Evolutionary conservation across 1,284 basidiomycete genomes (phyloP), one percentile per base, ranked within the genome.

Genomic region (Ceratobasidium sp.): DNA sequence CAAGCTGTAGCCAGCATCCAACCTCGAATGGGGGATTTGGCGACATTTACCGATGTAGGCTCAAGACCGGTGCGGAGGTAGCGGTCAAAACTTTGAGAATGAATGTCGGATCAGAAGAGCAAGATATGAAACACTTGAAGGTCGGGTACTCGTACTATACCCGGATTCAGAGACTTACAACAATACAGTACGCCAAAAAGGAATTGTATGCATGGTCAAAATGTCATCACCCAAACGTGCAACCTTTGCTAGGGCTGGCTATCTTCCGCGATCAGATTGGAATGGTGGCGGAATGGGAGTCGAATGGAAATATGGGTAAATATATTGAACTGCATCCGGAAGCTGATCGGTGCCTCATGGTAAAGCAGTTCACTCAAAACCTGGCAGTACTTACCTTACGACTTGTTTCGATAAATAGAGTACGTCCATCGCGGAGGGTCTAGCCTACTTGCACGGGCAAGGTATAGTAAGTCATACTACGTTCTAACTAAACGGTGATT

Each of bases 171-270:
- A 1, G 23, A 57, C 3, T 39, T 4, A 14, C 5, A 34, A 23
- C 10, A 14, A 9, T 5, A 57, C n/a, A 57, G 55, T 9, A 57
- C 34, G 55, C 30, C 14, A 32, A 28, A 30, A 1, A 32, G n/a
- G 55, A 57, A 32, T 32, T 57, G 10, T 57, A 57, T 18, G n/a
- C 30, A 0, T 57, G 55, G 55, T 57, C 55, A 9, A 57, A 57
- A 39, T 57, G 55, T 32, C 28, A 34, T 4, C 55, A 57, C n/a
- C 34, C 23, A 23, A 34, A 57, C n/a, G 55, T 57, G 5, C 32
- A 34, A 21, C 16, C 5, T 9, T 34, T 57, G n/a, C n/a, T n/a
- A n/a, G n/a, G n/a, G n/a, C n/a, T n/a, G n/a, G n/a, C n/a, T n/a
- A n/a, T n/a, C n/a, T 60, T 60, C 30, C 16, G 36, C 21, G 58